Percentiles rank a stretch among this genome's conserved stretches.
Evolutionary conservation across 2,329 filamentous ascomycete species (phyloP).

Genomic region (Hymenoscyphus scutula): DNA sequence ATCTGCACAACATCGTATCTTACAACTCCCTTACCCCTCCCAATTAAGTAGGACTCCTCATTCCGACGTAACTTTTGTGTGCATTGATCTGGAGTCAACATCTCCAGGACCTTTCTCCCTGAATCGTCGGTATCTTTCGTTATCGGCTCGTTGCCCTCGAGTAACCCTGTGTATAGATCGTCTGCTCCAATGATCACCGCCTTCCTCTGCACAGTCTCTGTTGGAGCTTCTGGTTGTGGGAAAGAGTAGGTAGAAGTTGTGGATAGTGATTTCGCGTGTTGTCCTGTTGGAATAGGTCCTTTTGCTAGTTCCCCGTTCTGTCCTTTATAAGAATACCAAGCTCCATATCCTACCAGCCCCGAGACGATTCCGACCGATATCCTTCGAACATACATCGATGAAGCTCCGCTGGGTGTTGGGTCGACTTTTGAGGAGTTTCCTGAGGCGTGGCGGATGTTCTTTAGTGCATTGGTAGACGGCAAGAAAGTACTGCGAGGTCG

Average conservation of each 20-base stretch:
- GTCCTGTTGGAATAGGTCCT: conserved; percentile 13
- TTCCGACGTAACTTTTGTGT: conserved; percentile 84
- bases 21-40: conserved; percentile 84
- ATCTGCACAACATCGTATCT: conserved; percentile 94
- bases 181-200: conserved; percentile 88
- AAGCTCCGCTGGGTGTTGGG: conserved; percentile 29
- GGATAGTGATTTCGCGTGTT: conserved; percentile 30
- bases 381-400: conserved; percentile 72
- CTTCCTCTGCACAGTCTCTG: conserved; percentile 53
- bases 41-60: conserved; percentile 89
- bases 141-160: conserved; percentile 81
- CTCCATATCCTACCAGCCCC: conserved; percentile 67
- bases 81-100: conserved; percentile 93
- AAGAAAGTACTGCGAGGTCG: conserved; percentile 44
- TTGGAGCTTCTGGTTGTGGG: conserved; percentile 18
- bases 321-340: conserved; percentile 70
- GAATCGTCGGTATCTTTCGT: conserved; percentile 84
- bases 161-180: conserved; percentile 82
- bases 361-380: conserved; percentile 66
- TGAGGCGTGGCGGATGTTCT: conserved; percentile 45
- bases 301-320: conserved; percentile 16
- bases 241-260: conserved; percentile 26
- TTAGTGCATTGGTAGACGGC: conserved; percentile 43
- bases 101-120: conserved; percentile 84
- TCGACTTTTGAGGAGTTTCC: conserved; percentile 30